phyloP scores from a whole-genome alignment of 129 eudicot genomes.

The Rutidosis leptorrhynchoides region DNA sequence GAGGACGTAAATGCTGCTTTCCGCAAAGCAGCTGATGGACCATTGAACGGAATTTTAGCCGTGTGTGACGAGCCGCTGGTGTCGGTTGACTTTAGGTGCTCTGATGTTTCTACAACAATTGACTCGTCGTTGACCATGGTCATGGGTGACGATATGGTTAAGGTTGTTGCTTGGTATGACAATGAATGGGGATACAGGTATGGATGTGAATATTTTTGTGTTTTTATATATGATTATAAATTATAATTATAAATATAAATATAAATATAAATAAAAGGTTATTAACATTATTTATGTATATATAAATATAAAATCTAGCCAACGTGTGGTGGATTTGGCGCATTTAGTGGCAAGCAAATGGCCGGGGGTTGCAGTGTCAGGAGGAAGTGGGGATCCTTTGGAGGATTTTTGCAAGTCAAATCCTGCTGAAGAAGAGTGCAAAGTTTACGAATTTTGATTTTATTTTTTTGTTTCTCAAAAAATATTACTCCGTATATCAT shows the following conservation, averaged over 20 bases:
- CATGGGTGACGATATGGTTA: constrained; percentile 98
- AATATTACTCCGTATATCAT: constrained; percentile 17
- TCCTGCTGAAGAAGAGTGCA: constrained; percentile 91
- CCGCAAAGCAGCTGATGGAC: constrained; percentile 89
- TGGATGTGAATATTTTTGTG: neutral
- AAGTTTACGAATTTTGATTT: constrained; percentile 66
- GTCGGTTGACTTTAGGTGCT: constrained; percentile 90
- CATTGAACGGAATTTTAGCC: constrained; percentile 69
- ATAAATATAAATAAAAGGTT: too few relatives aligned
- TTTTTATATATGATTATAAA: too few relatives aligned
- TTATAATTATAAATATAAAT: too few relatives aligned
- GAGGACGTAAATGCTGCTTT: constrained; percentile 93
- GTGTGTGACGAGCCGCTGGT: constrained; percentile 94
- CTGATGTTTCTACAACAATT: constrained; percentile 80
- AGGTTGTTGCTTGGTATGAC: constrained; percentile 98
- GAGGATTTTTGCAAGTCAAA: constrained; percentile 85
- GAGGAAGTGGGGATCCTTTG: constrained; percentile 88
- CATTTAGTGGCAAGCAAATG: constrained; percentile 85
- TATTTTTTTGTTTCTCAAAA: neutral
- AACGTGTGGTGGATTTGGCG: constrained; percentile 96
- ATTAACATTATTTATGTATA: too few relatives aligned
- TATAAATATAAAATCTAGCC: too few relatives aligned
- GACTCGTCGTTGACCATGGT: constrained; percentile 95
- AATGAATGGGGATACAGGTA: constrained; percentile 99
- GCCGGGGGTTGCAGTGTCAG: constrained; percentile 65